These are phyloP conservation scores for Cryptosporidium sp. DNA, from an alignment of 169 alveolate species.

Conservation along the genomic window DNA sequence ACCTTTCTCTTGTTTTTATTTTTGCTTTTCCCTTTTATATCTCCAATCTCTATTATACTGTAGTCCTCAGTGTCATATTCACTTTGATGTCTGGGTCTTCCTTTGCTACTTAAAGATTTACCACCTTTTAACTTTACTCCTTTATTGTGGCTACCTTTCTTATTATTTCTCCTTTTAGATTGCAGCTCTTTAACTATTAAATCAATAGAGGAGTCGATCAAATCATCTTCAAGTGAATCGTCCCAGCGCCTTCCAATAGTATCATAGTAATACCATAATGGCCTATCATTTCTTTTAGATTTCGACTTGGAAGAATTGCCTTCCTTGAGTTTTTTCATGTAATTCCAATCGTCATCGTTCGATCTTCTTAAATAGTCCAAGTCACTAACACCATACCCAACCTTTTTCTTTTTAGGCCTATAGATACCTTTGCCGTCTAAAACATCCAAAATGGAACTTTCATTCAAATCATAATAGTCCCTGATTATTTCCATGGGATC, in stretches of 20 bases:
- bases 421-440: conserved; percentile 52
- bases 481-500: conserved; percentile 51
- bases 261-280: conserved; percentile 70
- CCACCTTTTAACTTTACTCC: not conserved
- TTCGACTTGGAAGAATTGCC: not conserved
- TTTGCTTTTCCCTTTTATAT: not conserved
- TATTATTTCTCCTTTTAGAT: conserved; percentile 7
- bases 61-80: not conserved
- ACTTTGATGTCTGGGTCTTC: not conserved
- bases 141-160: not conserved
- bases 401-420: conserved; percentile 25
- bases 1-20: not conserved
- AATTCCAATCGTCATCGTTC: conserved; percentile 56
- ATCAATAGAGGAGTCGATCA: conserved; percentile 22
- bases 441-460: conserved; percentile 48
- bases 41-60: conserved; percentile 5
- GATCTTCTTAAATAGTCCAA: conserved; percentile 43
- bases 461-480: conserved; percentile 22
- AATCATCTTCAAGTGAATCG: conserved; percentile 38
- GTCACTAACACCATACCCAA: conserved; percentile 33
- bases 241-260: conserved; percentile 69
- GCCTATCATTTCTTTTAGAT: not conserved
- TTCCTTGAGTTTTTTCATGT: conserved; percentile 28
- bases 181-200: conserved; percentile 3
- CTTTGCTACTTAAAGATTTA: not conserved